phyloP scores from a whole-genome alignment of 495 filamentous ascomycete species.

The Podospora didyma region DNA sequence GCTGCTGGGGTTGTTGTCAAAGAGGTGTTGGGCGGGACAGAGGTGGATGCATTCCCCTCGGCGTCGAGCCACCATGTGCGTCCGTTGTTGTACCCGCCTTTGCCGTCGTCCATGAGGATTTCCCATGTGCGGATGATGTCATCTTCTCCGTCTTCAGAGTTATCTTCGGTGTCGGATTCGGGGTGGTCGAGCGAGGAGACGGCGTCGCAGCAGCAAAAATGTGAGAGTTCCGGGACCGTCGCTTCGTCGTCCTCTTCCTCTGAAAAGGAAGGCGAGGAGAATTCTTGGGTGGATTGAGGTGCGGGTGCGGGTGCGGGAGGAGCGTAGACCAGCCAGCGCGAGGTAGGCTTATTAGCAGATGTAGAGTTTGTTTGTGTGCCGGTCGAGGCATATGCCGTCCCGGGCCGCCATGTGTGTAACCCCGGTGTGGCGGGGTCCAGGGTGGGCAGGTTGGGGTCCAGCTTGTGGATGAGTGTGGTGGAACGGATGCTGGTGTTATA shows the following conservation, averaged over 20 bases:
- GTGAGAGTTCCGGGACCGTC: neutral
- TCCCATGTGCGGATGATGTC: neutral
- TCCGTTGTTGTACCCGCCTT: neutral
- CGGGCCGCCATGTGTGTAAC: no score
- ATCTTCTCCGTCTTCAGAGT: neutral
- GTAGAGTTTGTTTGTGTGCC: no score
- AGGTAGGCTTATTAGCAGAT: no score
- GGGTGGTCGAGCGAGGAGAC: neutral
- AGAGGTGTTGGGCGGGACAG: neutral
- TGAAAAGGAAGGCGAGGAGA: no score
- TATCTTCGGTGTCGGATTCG: neutral
- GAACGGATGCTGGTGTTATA: neutral
- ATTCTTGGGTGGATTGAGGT: no score
- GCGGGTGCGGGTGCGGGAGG: no score
- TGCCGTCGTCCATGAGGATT: neutral
- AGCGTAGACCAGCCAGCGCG: no score
- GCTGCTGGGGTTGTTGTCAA: no score
- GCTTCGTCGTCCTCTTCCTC: no score
- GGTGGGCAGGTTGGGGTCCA: no score
- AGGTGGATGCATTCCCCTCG: neutral
- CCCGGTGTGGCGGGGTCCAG: no score
- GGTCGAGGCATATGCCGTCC: no score
- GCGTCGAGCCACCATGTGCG: neutral
- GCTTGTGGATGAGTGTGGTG: neutral
- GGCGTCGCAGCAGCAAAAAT: neutral